phyloP scores from a whole-genome alignment of 768 basidiomycete species.

The Xanthoconium purpureum region DNA sequence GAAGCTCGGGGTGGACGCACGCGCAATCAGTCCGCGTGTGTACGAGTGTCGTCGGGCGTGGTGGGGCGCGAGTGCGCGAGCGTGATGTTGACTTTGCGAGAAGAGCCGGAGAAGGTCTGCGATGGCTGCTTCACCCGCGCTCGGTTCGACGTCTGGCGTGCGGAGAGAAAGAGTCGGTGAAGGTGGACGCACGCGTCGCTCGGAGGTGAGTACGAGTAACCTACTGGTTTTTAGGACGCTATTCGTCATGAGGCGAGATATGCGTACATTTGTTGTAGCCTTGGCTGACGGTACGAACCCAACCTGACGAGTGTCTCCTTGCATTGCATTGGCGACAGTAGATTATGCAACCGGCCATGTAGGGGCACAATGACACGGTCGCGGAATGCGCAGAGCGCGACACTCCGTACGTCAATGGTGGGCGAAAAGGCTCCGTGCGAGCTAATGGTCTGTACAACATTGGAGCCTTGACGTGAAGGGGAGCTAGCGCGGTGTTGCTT shows the following conservation, averaged over 20 bases:
- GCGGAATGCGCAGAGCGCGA: slow-evolving; percentile 78
- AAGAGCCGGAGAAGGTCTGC: slow-evolving; percentile 62
- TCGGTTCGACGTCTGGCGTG: slow-evolving; percentile 48
- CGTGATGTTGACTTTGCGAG: slow-evolving; percentile 48
- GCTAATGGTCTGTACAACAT: slow-evolving; percentile 32
- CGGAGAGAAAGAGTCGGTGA: slow-evolving; percentile 60
- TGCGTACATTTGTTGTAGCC: slow-evolving; percentile 77
- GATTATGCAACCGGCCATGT: slow-evolving; percentile 50
- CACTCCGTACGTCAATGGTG: slow-evolving; percentile 75
- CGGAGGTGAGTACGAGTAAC: slow-evolving; percentile 74
- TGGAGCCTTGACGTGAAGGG: slow-evolving; percentile 48
- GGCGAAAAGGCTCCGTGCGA: slow-evolving; percentile 35
- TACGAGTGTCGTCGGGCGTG: slow-evolving; percentile 30
- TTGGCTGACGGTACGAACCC: slow-evolving; percentile 57
- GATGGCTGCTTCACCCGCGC: slow-evolving; percentile 65
- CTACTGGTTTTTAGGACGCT: slow-evolving; percentile 32
- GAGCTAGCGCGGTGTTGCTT: slow-evolving; percentile 53
- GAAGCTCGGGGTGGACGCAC: slow-evolving; percentile 54
- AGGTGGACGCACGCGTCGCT: slow-evolving; percentile 53
- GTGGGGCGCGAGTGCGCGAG: slow-evolving; percentile 24
- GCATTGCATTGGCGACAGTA: slow-evolving; percentile 50
- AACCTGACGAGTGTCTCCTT: slow-evolving; percentile 58
- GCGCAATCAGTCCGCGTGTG: slow-evolving; percentile 25
- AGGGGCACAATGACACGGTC: slow-evolving; percentile 75
- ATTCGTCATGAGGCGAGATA: background rate